Base-by-base conservation (phyloP, 352 stramenopile species). In the Globisporangium takayamanum region DNA sequence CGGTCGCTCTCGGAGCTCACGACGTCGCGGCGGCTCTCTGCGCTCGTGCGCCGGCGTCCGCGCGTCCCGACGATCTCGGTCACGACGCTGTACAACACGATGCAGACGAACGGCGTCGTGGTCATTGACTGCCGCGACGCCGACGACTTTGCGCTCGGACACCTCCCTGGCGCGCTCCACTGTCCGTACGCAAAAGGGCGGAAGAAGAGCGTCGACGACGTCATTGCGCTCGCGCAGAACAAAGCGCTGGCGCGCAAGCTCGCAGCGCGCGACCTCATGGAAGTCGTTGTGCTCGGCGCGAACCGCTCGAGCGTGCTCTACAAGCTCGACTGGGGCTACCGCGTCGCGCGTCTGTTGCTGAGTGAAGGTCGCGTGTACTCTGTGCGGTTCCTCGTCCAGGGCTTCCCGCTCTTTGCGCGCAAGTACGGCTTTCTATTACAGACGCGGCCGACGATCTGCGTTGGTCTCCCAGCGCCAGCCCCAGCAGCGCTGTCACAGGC, bases 401-500 rank as follows among this genome's bases (percentile, higher is more conserved):
- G 81, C 33, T 88, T 88, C 62, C 68, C 70, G 18, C 66, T 69
- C 3, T 93, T 93, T 55, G 67, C 68, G 5, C 68, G 73, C 55
- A 87, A 87, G 55, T 93, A 93, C 67, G 69, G 66, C 47, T 92
- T 93, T 52, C 72, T 90, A 63, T 53, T 84, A 15, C 55, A 63
- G 53, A 68, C 46, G 46, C 50, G 42, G 28, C 60, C 67, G 15
- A 55, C 57, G 49, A 61, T 44, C 53, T 72, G 47, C 46, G 37
- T 69, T 22, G 8, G 55, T 57, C 50, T 30, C 22, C 28, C 44
- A 15, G 44, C 48, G 37, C 45, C 36, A 20, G 53, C 55, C 0
- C 28, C 28, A 33, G 28, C 28, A 33, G 36, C 28, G 14, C 37
- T 36, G 2, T n/a, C 18, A 6, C 57, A 41, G 5, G 41, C 30